These are phyloP conservation scores for Oldenlandia corymbosa DNA, from an alignment of 257 asterid genomes.

Conservation along the genomic window DNA sequence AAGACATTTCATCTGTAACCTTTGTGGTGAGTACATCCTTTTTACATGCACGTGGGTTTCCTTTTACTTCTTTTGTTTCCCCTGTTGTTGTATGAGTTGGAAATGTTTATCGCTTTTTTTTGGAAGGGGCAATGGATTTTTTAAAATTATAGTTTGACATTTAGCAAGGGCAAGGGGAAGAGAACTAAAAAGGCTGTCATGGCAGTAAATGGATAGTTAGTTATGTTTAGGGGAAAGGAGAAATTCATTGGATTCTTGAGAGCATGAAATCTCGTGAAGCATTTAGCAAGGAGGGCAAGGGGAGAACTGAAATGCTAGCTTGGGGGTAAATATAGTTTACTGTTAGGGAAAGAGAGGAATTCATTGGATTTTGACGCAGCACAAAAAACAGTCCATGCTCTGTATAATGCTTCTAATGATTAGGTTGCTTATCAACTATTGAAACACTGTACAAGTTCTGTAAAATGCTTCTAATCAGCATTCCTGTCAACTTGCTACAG, in stretches of 20 bases:
- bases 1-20: conserved; percentile 85
- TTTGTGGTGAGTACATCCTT: conserved; percentile 68
- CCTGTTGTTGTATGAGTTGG: not conserved
- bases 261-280: not conserved
- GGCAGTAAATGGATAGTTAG: not conserved
- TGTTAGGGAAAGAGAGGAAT: no score
- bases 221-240: not conserved
- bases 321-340: no score
- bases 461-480: not conserved
- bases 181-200: not conserved
- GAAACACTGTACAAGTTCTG: not conserved
- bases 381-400: no score
- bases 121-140: no score
- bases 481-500: conserved; percentile 38
- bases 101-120: no score
- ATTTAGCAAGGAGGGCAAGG: no score
- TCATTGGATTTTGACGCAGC: no score
- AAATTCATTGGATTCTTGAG: not conserved
- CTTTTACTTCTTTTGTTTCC: not conserved
- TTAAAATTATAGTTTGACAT: no score
- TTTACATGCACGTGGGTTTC: not conserved
- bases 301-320: no score
- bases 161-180: not conserved
- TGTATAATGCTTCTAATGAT: no score
- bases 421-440: not conserved